Conservation (phyloP, 176 grass and related monocot genomes). For the Pontederia paniculata region DNA sequence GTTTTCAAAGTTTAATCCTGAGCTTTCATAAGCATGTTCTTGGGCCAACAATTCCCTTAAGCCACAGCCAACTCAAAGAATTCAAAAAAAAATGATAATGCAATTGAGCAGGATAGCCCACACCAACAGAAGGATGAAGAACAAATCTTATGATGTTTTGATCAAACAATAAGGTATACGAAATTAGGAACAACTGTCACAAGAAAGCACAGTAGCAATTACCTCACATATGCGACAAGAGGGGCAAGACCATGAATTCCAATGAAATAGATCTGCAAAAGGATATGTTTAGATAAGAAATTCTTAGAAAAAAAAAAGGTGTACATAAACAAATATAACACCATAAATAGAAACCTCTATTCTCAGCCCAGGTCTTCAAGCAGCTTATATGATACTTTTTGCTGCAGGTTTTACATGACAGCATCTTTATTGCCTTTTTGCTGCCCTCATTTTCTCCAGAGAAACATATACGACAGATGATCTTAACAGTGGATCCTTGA, state of each 20-base stretch:
- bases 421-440: constrained; percentile 79
- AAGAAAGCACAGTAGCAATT: not conserved
- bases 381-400: constrained; percentile 92
- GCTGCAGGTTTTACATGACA: constrained; percentile 82
- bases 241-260: constrained; percentile 73
- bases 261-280: constrained; percentile 85
- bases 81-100: no score
- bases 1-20: no score
- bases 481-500: constrained; percentile 57
- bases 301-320: constrained; percentile 9
- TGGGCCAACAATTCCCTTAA: no score
- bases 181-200: no score
- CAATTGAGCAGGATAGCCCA: no score
- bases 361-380: constrained; percentile 81
- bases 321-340: not conserved
- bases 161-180: no score
- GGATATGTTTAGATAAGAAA: constrained; percentile 14
- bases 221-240: constrained; percentile 93
- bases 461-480: constrained; percentile 87
- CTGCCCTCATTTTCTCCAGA: constrained; percentile 85
- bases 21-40: no score
- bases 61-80: no score
- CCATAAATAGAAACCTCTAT: constrained; percentile 48
- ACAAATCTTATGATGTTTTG: no score
- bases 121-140: no score